Base-by-base conservation (phyloP, 2,329 filamentous ascomycete species). In the Alternaria viburni region DNA sequence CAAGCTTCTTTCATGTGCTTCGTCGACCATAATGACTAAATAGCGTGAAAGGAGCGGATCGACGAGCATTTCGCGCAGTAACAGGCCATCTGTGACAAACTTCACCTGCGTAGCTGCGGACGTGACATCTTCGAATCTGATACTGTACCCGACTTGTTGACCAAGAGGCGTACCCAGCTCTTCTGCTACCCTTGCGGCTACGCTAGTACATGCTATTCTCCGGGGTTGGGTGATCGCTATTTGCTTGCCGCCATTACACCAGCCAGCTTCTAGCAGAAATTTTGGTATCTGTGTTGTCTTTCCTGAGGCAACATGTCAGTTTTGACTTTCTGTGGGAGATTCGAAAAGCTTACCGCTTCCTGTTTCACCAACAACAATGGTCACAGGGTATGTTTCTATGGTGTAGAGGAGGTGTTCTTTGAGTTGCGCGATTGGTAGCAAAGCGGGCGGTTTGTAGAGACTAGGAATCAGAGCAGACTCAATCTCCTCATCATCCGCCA, bases 221-320 rank as follows among this genome's bases (percentile, higher is more conserved):
- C 66, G 57, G 6, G 68, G 68, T 15, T 98, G 95, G 15, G 96
- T 98, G 46, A 98, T 87, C 19, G 90, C 95, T 69, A 99, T 91
- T 49, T 91, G 80, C 76, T 94, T 96, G 19, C 92, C 93, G 76
- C 93, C 87, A 26, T 86, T 85, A 76, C 93, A 95, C 94, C 95
- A 98, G 80, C 95, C 95, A 74, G 91, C 92, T 71, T 92, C 86
- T 61, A 97, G 90, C 12, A 98, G 86, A 73, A 91, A 98, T 72
- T 97, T 95, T 1, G 96, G 96, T 46, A 98, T 90, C 77, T 98
- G 96, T 0, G 96, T 98, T 1, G 94, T 97, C 81, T 98, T 98
- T 30, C 45, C 95, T 94, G 23, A 28, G 12, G 8, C 1, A 7
- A n/a, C 45, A 8, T n/a, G 10, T 36, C 5, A 56, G 21, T 6